phyloP scores from a whole-genome alignment of 768 basidiomycete species.

The Roridomyces roridus region DNA sequence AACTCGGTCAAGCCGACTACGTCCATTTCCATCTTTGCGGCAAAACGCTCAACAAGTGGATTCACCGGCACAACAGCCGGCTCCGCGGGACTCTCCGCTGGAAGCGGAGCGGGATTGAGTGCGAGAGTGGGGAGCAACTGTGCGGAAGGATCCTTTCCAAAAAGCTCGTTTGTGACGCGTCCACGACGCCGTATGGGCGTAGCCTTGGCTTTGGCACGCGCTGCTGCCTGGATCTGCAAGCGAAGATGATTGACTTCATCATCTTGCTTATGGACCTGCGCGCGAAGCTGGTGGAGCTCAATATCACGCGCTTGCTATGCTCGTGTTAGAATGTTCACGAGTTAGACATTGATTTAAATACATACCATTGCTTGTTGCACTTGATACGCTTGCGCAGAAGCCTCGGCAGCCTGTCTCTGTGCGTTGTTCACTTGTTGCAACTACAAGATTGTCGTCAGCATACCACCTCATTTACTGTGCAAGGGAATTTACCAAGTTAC shows the following conservation, averaged over 20 bases:
- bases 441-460: background rate
- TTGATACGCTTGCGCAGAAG: background rate
- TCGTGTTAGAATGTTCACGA: background rate
- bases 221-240: background rate
- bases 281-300: background rate
- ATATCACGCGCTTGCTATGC: background rate
- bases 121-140: background rate
- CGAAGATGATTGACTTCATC: background rate
- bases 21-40: background rate
- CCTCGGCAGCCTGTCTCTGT: background rate
- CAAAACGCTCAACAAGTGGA: background rate
- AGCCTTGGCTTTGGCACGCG: background rate
- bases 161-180: background rate
- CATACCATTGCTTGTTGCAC: background rate
- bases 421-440: background rate
- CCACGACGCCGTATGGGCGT: background rate
- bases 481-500: background rate
- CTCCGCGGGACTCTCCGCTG: background rate
- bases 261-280: background rate
- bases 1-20: background rate
- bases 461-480: background rate
- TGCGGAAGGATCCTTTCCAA: background rate
- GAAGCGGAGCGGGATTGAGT: slow-evolving; percentile 1
- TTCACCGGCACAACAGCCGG: background rate
- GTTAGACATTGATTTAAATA: background rate